Base-by-base conservation (phyloP, 1,284 basidiomycete genomes). In the Entoloma clypeatum region DNA sequence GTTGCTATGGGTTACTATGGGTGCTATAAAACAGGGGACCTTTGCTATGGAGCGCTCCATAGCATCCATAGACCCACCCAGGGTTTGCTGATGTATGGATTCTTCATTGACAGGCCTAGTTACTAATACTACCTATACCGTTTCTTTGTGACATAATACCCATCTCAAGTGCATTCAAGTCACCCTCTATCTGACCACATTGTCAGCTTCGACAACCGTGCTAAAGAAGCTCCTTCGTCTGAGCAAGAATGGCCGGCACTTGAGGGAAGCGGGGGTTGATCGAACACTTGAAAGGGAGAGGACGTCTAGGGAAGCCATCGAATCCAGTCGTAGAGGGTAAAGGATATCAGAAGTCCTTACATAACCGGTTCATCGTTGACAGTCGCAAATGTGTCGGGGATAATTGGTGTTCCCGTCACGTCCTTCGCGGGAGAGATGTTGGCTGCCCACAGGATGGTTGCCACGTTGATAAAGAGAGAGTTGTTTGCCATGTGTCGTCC, bases 401-500 rank as follows among this genome's bases (percentile, higher is more conserved):
- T 19, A 4, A 8, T 32, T 19, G 11, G 21, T 19, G 14, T 32
- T 19, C 14, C 17, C 17, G n/a, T 29, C 26, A 4, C 10, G 28
- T 32, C 38, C 19, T 9, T 28, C 17, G n/a, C 29, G n/a, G 29
- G 28, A 7, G 11, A 8, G 38, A 40, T 40, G 9, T 32, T 25
- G 5, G 27, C 9, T 11, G 36, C 34, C 36, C 42, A 44, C 13
- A 44, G 36, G 14, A 44, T 31, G 22, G 8, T 39, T n/a, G 42
- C 42, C 7, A 44, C 28, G 9, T 38, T 19, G 7, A 45, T 45
- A 22, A 45, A 45, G 6, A 45, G 19, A 8, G 31, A 27, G 17
- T 45, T 39, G 32, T 41, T 36, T 3, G 38, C 38, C 17, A 45
- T 25, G 27, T 45, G 38, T 10, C 32, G 23, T 9, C 44, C 44